Evolutionary conservation across 1,139 yeast genomes (phyloP), one percentile per base, ranked within the genome.

Genomic region (Debaryomyces sp.): DNA sequence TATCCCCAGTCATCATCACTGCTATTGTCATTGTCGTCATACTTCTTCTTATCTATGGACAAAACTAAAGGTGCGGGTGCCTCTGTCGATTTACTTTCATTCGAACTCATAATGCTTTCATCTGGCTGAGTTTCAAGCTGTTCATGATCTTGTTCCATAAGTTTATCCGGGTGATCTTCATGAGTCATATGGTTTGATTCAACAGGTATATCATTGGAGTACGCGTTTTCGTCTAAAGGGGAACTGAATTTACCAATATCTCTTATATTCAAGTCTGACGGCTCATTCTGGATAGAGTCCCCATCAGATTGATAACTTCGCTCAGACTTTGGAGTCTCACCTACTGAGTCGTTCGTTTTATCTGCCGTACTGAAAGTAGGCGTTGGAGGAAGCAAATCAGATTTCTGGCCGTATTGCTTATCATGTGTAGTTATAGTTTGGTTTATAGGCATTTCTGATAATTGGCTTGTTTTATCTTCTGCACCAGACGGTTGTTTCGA

Each of bases 261-360:
- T 40, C 45, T 51, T 23, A 71, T 57, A 45, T 68, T 63, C 47
- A 73, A 57, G 30, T 53, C 54, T 0, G 55, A 55, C 2, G 75
- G 75, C 51, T 73, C 78, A 39, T 60, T 43, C 48, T 73, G 77
- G 26, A 70, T 68, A 6, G 75, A 69, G 53, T 73, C 77, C 2
- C 65, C 64, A 48, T 72, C 77, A 0, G 76, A 70, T 38, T 58
- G 63, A 49, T 61, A 71, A 49, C 76, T 72, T 44, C 53, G 55
- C 13, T 72, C 76, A 0, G 73, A 68, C 23, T 51, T 49, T 3
- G 75, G 75, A 7, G 77, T 67, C 13, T 64, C 73, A 5, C 66
- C 58, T n/a, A 44, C 21, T 13, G 53, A 47, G 3, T 45, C 43
- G n/a, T 52, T 50, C 29, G 12, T 32, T 18, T 45, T 49, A 13